These are phyloP conservation scores for Fusarium goolgardi DNA, from an alignment of 2,329 filamentous ascomycete genomes.

Conservation along the genomic window DNA sequence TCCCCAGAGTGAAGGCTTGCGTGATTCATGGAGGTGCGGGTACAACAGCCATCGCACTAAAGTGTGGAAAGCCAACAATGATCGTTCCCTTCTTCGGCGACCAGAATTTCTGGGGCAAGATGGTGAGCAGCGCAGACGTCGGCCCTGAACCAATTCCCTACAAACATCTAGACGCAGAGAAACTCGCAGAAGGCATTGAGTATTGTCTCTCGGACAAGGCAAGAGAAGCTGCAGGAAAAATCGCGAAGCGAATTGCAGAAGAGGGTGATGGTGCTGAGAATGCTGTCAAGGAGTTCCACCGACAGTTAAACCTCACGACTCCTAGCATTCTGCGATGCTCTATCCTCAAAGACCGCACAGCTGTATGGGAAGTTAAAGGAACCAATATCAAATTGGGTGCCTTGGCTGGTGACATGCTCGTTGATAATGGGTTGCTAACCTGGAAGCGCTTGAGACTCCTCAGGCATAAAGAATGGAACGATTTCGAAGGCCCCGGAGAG, in stretches of 20 bases:
- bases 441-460: constrained; percentile 73
- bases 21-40: constrained; percentile 84
- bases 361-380: constrained; percentile 73
- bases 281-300: constrained; percentile 74
- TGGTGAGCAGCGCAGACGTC: constrained; percentile 72
- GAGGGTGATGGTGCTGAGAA: constrained; percentile 77
- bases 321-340: constrained; percentile 72
- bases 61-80: constrained; percentile 78
- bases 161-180: constrained; percentile 72
- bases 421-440: constrained; percentile 68
- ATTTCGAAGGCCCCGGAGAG: constrained; percentile 80
- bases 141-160: constrained; percentile 76
- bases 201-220: constrained; percentile 73
- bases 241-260: constrained; percentile 69
- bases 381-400: constrained; percentile 70
- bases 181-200: constrained; percentile 76
- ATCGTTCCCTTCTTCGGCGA: constrained; percentile 85
- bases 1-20: constrained; percentile 72
- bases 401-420: constrained; percentile 73
- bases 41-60: constrained; percentile 79
- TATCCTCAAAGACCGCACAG: constrained; percentile 70
- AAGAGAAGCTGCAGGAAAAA: constrained; percentile 64
- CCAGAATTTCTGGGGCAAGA: constrained; percentile 81
- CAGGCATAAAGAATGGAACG: constrained; percentile 78
- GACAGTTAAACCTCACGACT: constrained; percentile 64